Percentiles rank a stretch among this genome's conserved stretches.
These are phyloP conservation scores for Phlebopus sp. DNA, from an alignment of 1,284 basidiomycete genomes.

Conservation along the genomic window DNA sequence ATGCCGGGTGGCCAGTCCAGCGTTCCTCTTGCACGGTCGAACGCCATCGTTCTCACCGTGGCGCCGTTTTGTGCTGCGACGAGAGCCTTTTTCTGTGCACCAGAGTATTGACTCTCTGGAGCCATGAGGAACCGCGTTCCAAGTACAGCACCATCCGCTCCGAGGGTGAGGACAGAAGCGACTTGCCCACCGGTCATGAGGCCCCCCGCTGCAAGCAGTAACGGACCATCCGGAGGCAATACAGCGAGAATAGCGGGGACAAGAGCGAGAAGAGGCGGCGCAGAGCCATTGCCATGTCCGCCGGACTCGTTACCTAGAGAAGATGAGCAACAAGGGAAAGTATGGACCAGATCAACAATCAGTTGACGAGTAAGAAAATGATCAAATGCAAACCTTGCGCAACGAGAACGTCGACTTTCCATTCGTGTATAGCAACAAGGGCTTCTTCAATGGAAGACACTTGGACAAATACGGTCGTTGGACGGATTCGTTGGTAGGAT, in stretches of 20 bases:
- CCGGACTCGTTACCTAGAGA: slow-evolving; percentile 68
- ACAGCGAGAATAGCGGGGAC: slow-evolving; percentile 53
- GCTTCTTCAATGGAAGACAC: slow-evolving; percentile 59
- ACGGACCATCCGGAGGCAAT: slow-evolving; percentile 42
- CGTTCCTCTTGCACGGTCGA: slow-evolving; percentile 59
- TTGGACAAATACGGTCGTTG: slow-evolving; percentile 61
- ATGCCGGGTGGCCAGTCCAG: slow-evolving; percentile 66
- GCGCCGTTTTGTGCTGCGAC: slow-evolving; percentile 44
- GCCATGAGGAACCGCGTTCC: slow-evolving; percentile 74
- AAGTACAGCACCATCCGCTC: slow-evolving; percentile 61
- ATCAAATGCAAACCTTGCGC: slow-evolving; percentile 58
- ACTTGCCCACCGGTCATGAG: slow-evolving; percentile 57
- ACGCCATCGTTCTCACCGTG: slow-evolving; percentile 63
- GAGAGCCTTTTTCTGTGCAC: slow-evolving; percentile 55
- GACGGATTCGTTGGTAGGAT: slow-evolving; percentile 35
- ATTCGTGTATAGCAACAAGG: slow-evolving; percentile 50
- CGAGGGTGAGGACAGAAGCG: slow-evolving; percentile 62
- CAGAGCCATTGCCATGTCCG: slow-evolving; percentile 60
- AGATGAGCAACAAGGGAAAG: slow-evolving; percentile 6
- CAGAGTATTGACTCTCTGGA: slow-evolving; percentile 59
- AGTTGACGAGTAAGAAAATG: slow-evolving; percentile 1
- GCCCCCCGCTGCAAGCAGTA: slow-evolving; percentile 57
- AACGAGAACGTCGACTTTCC: slow-evolving; percentile 70
- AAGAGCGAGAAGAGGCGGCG: slow-evolving; percentile 58
- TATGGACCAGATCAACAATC: slow-evolving; percentile 1